phyloP scores from a whole-genome alignment of 2,329 filamentous ascomycete genomes.

The Ceratocystis papillata region DNA sequence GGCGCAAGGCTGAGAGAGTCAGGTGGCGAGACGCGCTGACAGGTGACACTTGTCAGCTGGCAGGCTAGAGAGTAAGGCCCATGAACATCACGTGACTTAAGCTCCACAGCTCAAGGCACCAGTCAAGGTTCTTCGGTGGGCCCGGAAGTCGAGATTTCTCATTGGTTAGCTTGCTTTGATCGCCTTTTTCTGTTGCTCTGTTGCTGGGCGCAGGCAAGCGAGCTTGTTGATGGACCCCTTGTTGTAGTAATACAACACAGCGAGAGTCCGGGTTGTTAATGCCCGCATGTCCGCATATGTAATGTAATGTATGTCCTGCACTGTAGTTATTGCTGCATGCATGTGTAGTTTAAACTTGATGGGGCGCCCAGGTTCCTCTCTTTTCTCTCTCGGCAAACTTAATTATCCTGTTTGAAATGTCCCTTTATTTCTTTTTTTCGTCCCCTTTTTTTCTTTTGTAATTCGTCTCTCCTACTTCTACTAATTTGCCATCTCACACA shows the following conservation, averaged over 20 bases:
- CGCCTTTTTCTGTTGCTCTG: not conserved
- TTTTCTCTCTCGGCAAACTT: not conserved
- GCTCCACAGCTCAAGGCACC: too few relatives aligned
- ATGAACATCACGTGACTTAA: not conserved
- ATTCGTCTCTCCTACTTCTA: conserved; percentile 4
- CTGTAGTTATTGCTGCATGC: not conserved
- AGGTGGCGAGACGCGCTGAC: too few relatives aligned
- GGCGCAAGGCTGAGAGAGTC: too few relatives aligned
- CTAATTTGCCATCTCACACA: not conserved
- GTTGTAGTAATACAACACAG: not conserved
- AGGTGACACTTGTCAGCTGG: accelerated
- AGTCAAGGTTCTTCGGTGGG: conserved; percentile 6
- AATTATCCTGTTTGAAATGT: not conserved
- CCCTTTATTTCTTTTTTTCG: conserved; percentile 11
- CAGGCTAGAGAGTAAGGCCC: not conserved
- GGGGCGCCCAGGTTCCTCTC: not conserved
- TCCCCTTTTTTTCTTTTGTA: conserved; percentile 2
- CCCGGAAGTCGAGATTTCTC: conserved; percentile 8
- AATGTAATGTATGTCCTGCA: not conserved
- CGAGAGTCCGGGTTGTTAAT: not conserved
- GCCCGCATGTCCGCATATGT: not conserved
- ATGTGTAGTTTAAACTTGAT: conserved; percentile 3
- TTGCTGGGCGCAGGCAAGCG: not conserved
- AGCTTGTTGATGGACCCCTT: not conserved
- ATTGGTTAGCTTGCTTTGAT: not conserved